Percentiles rank a stretch among this genome's conserved stretches.
Conservation (phyloP, 1,284 basidiomycete genomes). For the Rhodotorula sp. region DNA sequence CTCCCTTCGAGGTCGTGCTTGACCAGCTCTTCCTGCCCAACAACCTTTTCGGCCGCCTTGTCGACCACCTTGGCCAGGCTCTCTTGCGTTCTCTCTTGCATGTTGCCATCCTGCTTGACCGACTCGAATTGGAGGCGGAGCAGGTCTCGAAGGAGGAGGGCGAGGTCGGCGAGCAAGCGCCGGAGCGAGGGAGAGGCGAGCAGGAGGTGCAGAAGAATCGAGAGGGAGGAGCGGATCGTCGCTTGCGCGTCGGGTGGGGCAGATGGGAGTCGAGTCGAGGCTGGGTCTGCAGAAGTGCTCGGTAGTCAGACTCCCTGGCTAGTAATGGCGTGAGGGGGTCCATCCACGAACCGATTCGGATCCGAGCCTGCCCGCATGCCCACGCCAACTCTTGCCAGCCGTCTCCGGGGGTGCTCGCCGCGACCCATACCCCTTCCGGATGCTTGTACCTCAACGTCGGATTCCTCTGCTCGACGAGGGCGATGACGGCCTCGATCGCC, state of each 20-base stretch:
- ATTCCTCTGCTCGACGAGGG: slow-evolving; percentile 15
- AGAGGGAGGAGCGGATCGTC: slow-evolving; percentile 2
- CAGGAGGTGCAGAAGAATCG: slow-evolving; percentile 17
- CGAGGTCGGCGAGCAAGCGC: slow-evolving; percentile 16
- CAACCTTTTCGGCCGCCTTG: background rate
- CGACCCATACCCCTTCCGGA: background rate
- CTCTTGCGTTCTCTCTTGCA: background rate
- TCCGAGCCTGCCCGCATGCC: background rate
- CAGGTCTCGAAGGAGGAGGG: slow-evolving; percentile 13
- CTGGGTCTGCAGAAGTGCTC: background rate
- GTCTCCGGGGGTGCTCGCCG: background rate
- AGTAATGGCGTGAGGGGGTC: too few species aligned
- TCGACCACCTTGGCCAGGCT: slow-evolving; percentile 10
- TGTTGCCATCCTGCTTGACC: background rate
- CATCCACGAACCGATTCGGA: slow-evolving; percentile 5
- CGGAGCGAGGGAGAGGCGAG: slow-evolving; percentile 21
- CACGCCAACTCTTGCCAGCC: slow-evolving; percentile 27
- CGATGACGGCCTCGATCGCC: slow-evolving; percentile 2
- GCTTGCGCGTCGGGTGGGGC: background rate
- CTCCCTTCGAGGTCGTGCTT: background rate
- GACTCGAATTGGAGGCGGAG: background rate
- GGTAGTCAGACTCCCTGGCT: too few species aligned
- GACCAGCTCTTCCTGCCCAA: background rate
- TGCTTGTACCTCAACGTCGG: background rate
- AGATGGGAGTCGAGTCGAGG: background rate